These are phyloP conservation scores for Cladosporium sp. DNA, from an alignment of 2,329 filamentous ascomycete genomes.

Conservation along the genomic window DNA sequence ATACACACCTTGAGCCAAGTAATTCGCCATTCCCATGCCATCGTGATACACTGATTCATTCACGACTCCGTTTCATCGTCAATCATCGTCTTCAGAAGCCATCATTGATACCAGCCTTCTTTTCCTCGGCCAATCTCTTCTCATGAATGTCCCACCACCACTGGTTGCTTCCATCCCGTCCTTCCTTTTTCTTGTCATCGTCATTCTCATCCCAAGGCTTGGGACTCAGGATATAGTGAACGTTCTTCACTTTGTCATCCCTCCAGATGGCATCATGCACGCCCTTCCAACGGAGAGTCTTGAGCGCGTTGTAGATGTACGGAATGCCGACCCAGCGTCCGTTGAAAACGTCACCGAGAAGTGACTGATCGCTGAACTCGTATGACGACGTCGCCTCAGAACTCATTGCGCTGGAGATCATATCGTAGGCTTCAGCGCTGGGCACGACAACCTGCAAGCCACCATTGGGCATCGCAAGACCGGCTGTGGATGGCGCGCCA, in stretches of 20 bases:
- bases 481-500: constrained; percentile 48
- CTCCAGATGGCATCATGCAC: constrained; percentile 58
- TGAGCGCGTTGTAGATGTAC: constrained; percentile 60
- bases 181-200: constrained; percentile 34
- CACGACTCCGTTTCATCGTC: neutral
- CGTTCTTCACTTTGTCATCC: constrained; percentile 58
- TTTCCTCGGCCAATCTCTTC: constrained; percentile 48
- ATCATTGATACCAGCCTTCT: constrained; percentile 45
- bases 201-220: constrained; percentile 60
- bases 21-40: neutral
- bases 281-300: constrained; percentile 53
- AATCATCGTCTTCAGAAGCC: constrained; percentile 40
- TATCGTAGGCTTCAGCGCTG: constrained; percentile 48
- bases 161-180: constrained; percentile 46
- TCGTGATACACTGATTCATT: neutral
- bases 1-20: neutral
- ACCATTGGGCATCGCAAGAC: constrained; percentile 57
- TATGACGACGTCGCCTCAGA: constrained; percentile 46
- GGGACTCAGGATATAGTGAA: constrained; percentile 59
- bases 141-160: constrained; percentile 57
- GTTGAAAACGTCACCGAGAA: constrained; percentile 54
- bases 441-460: constrained; percentile 61
- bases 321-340: constrained; percentile 57
- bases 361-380: constrained; percentile 58
- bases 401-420: constrained; percentile 46